A percentile compares a stretch with the other conserved stretches of the same genome.
These are phyloP conservation scores for Fusarium sp. DNA, from an alignment of 2,329 filamentous ascomycete species.

Conservation along the genomic window DNA sequence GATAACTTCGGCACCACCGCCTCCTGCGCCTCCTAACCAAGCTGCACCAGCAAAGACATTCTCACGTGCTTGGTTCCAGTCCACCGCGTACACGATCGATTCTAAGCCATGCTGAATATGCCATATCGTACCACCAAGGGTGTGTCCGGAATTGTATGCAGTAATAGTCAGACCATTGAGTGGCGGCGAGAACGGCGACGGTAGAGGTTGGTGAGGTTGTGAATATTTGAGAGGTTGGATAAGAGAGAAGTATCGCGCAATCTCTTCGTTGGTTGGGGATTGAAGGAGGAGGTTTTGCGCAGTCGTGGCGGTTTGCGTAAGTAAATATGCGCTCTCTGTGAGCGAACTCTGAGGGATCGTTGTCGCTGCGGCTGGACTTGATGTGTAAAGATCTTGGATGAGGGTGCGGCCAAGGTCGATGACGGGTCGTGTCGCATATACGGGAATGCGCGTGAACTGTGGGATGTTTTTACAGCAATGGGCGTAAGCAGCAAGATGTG, in stretches of 20 bases:
- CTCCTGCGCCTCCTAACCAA: conserved; percentile 87
- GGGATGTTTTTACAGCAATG: conserved; percentile 98
- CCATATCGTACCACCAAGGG: conserved; percentile 97
- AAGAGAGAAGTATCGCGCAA: conserved; percentile 89
- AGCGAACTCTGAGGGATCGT: conserved; percentile 81
- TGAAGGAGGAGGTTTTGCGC: conserved; percentile 71
- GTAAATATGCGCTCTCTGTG: conserved; percentile 71
- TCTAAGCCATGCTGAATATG: conserved; percentile 97
- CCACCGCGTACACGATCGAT: conserved; percentile 96
- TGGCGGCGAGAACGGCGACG: conserved; percentile 88
- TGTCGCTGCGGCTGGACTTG: conserved; percentile 87
- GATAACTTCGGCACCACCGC: conserved; percentile 88
- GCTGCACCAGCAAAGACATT: conserved; percentile 94
- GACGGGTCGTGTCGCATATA: conserved; percentile 94
- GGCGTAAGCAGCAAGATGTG: conserved; percentile 92
- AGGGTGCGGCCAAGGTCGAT: conserved; percentile 93
- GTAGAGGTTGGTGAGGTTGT: conserved; percentile 90
- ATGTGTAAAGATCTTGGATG: conserved; percentile 91
- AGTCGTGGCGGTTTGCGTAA: conserved; percentile 63
- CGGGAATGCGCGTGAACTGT: conserved; percentile 89
- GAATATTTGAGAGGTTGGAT: conserved; percentile 97
- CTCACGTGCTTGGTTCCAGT: conserved; percentile 98
- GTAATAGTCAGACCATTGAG: conserved; percentile 94
- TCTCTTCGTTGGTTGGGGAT: conserved; percentile 87
- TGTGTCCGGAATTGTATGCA: conserved; percentile 96